phyloP scores from a whole-genome alignment of 305 asterid genomes.

The Salvia sclarea region DNA sequence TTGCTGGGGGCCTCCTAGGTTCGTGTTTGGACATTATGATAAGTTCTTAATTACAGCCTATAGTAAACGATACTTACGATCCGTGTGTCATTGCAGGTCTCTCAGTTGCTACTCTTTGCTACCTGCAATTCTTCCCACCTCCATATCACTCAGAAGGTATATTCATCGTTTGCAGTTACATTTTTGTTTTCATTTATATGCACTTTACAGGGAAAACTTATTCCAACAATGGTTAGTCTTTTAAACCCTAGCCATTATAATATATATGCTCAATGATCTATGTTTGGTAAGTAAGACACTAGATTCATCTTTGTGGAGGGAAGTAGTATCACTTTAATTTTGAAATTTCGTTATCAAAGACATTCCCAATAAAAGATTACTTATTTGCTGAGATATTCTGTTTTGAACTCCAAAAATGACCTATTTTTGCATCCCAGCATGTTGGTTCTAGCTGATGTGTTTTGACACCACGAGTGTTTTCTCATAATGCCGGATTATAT shows the following conservation, averaged over 20 bases:
- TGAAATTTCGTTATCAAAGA: not conserved
- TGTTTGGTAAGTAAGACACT: not conserved
- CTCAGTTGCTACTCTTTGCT: constrained; percentile 64
- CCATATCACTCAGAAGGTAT: constrained; percentile 77
- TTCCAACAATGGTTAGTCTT: not conserved
- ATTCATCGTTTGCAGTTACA: not conserved
- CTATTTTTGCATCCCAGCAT: not conserved
- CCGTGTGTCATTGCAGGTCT: constrained; percentile 47
- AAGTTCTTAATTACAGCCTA: not conserved
- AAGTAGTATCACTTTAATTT: not conserved
- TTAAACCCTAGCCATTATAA: not conserved
- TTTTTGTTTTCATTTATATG: not conserved
- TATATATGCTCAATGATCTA: not conserved
- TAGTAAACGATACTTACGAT: not conserved
- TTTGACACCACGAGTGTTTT: no score
- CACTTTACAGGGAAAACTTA: not conserved
- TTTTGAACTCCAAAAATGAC: not conserved
- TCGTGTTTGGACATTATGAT: constrained; percentile 9
- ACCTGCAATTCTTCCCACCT: constrained; percentile 88
- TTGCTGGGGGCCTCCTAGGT: constrained; percentile 88
- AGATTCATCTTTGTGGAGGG: not conserved
- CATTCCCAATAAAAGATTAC: no score
- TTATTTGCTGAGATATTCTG: not conserved
- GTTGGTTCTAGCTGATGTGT: not conserved
- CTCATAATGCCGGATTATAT: no score